Evolutionary conservation across 768 basidiomycete species (phyloP), one percentile per base, ranked within the genome.

Genomic region (Termitomyces sp.): DNA sequence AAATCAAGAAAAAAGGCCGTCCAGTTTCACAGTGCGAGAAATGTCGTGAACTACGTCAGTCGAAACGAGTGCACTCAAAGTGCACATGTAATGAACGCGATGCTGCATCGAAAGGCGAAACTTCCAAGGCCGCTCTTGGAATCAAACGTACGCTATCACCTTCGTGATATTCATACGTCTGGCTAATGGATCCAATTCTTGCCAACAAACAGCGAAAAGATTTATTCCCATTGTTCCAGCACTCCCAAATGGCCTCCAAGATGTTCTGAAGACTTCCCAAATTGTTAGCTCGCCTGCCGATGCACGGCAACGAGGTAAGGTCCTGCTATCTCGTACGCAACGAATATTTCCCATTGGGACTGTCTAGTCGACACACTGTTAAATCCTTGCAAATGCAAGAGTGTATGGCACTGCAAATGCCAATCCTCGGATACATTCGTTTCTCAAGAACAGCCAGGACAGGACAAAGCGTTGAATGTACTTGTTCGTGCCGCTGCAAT

Each of bases 1-100:
- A 95, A 70, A 87, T 96, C 58, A 92, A 94, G 79, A 91, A 89
- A 78, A 95, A 96, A 69, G 95, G 95, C 2, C 82, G 95, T 7
- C 95, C 95, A 0, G 83, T 93, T 16, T 93, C 94, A 7, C 94
- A 96, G 69, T 97, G 95, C 73, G 80, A 83, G 54, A 86, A 85
- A 64, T 96, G 95, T 68, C 85, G 92, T 36, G 84, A 91, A 64
- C 79, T 91, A 34, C 83, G 94, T 18, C 88, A 91, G 71, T 87
- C 86, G 43, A 88, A 86, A 71, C 85, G 82, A 60, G 79, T 93
- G 33, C 92, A 94, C 68, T 88, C 89, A 33, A 93, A 90, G 67
- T 93, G 91, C 69, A 86, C 81, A 53, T 93, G 92, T 62, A 77
- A 79, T 55, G 75, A 77, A 8, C 74, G 70, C 55, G 73, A 76